Evolutionary conservation across 495 filamentous ascomycete genomes (phyloP), one percentile per base, ranked within the genome.

Genomic region (Viridothelium virens): DNA sequence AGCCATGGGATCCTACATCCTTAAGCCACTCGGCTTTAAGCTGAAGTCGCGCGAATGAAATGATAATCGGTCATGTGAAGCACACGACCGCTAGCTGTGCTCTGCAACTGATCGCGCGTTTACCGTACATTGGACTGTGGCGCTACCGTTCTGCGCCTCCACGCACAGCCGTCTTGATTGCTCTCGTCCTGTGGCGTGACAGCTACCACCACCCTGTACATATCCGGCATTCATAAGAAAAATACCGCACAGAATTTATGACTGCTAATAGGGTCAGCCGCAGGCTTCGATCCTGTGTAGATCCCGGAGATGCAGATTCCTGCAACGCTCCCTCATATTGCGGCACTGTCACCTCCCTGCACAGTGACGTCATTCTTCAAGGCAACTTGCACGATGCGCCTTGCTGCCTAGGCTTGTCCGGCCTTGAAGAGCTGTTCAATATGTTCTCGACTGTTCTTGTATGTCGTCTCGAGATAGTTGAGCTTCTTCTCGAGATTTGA

Each of bases 391-490:
- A 36, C 36, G 5, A 10, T 36, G 3, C 14, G 53, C 53, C 53
- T 59, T 36, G 31, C 31, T 36, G 53, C 31, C 53, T 59, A 59
- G 18, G 53, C 25, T 31, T 59, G 53, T 36, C 53, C 53, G 25
- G 53, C 44, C 62, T 83, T 85, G 66, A 92, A 80, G 63, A 98
- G 91, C 76, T 89, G 88, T 76, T 97, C 89, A 68, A 97, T 84
- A 72, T 96, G 89, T 71, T 91, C 86, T 69, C 87, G 83, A 74
- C 91, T 94, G 71, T 97, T 98, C 82, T 95, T 90, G 73, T 90
- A 86, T 62, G 94, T 97, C 65, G 88, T 94, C 80, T 98, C 95
- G 9, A 96, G 84, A 75, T 96, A 97, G 65, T 93, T 86, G 66
- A 96, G 82, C 79, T 92, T 91, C 85, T 96, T 96, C 68, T 89